Base-by-base conservation (phyloP, 352 stramenopile species). In the Phytophthora palmivora region DNA sequence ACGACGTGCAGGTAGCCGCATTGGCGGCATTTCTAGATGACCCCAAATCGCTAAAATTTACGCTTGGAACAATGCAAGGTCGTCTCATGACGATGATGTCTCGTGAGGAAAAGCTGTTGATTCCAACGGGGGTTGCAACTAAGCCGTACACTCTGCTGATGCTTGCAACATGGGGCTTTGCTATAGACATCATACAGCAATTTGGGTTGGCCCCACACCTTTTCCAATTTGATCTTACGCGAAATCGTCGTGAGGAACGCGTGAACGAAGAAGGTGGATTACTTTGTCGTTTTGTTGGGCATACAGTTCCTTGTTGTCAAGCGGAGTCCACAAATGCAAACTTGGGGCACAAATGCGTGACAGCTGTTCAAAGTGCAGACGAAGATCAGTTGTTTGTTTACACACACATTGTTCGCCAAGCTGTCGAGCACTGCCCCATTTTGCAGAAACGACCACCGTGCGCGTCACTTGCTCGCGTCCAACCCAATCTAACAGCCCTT, bases 1-100 rank as follows among this genome's bases (percentile, higher is more conserved):
- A 87, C 41, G 78, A 87, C 21, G 30, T 84, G 16, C 73, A 85
- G 28, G 49, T 84, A 18, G 78, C 67, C 5, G 45, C 59, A 8
- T 63, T 87, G 21, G 70, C 75, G 1, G 70, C 73, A 12, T 84
- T 80, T 55, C n/a, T 82, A n/a, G 56, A 84, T 61, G 54, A 85
- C 14, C 67, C 73, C 36, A 59, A 69, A 8, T 26, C 37, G 14
- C 59, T 72, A 24, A 75, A 76, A 5, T 85, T 60, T 24, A 80
- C 67, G 9, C 42, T 82, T 7, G 73, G 73, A 39, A 87, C 78
- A 8, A 74, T 82, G 46, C 75, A 85, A 34, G 72, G 75, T 0
- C 72, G 75, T 14, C 43, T 84, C 5, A 45, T 80, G 28, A 70
- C 73, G 12, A 84, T 84, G 75, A 47, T 84, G 24, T 77, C 74